Base-by-base conservation (phyloP, 2,329 filamentous ascomycete species). In the Neofusicoccum parvum region DNA sequence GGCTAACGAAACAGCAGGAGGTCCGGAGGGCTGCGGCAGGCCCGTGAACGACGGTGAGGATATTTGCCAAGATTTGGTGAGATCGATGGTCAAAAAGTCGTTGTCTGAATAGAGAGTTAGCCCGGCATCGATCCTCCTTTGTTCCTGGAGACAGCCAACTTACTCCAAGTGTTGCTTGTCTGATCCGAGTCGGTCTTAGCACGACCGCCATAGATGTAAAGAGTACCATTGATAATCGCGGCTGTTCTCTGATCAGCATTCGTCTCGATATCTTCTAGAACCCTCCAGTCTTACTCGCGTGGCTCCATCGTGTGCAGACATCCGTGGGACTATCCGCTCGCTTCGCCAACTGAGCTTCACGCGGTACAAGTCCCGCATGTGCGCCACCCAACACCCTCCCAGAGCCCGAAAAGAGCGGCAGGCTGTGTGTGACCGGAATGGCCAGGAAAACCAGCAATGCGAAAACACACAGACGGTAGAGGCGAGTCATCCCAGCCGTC, bases 191-290 rank as follows among this genome's bases (percentile, higher is more conserved):
- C 75, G 1, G 81, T 85, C 58, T 83, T 90, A 14, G 87, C 84
- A 69, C 90, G 84, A 32, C 91, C 91, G 41, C 91, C 91, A 70
- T 92, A 94, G 64, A 92, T 85, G 73, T 92, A 94, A 3, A 93
- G 73, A 0, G 90, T 93, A 14, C 90, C 90, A 69, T 92, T 92
- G 15, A 94, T 82, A 41, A 90, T 74, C 3, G 91, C 87, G 67
- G 82, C 86, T 86, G 27, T 9, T 17, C 2, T 20, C 15, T 23
- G 9, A 41, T 45, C 48, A 63, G 39, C 39, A 20, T 3, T 12
- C 2, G 7, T 9, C 9, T 32, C 15, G 9, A 58, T 17, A 4
- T 68, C 10, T 27, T 14, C 32, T 46, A 37, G 2, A 27, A 46
- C 11, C 14, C 43, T 6, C 12, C 5, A 51, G 3, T 64, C 69